Percentiles rank a stretch among this genome's conserved stretches.
phyloP scores from a whole-genome alignment of 306 rosid genomes.

The Casuarina equisetifolia region DNA sequence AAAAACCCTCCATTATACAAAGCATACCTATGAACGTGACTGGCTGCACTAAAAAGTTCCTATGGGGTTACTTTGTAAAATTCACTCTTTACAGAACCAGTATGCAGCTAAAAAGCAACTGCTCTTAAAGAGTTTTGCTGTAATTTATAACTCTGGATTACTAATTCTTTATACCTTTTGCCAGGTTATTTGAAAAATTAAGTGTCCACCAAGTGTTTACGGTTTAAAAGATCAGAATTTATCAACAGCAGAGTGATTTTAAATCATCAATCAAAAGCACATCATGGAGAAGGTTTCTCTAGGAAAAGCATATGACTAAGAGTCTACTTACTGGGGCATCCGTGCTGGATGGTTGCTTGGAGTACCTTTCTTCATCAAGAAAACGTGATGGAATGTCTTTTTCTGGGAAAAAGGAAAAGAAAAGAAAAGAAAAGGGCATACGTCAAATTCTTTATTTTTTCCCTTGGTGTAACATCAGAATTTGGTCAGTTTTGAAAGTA shows the following conservation, averaged over 20 bases:
- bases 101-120: not conserved
- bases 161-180: not conserved
- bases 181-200: not conserved
- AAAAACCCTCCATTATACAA: not conserved
- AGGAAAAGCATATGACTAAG: constrained; percentile 1
- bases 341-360: constrained; percentile 74
- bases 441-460: too few relatives aligned
- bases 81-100: not conserved
- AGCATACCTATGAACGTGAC: not conserved
- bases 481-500: not conserved
- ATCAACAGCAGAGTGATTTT: not conserved
- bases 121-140: not conserved
- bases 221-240: not conserved
- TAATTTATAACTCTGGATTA: not conserved
- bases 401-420: constrained; percentile 42
- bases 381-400: constrained; percentile 79
- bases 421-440: too few relatives aligned
- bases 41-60: not conserved
- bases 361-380: constrained; percentile 60
- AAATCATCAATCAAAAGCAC: not conserved
- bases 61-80: not conserved
- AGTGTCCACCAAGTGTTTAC: not conserved
- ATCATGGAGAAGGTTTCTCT: not conserved
- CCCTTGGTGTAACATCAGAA: not conserved
- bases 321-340: constrained; percentile 56